These are phyloP conservation scores for Entomortierella parvispora DNA, from an alignment of 192 early-diverging fungal species.

Conservation along the genomic window DNA sequence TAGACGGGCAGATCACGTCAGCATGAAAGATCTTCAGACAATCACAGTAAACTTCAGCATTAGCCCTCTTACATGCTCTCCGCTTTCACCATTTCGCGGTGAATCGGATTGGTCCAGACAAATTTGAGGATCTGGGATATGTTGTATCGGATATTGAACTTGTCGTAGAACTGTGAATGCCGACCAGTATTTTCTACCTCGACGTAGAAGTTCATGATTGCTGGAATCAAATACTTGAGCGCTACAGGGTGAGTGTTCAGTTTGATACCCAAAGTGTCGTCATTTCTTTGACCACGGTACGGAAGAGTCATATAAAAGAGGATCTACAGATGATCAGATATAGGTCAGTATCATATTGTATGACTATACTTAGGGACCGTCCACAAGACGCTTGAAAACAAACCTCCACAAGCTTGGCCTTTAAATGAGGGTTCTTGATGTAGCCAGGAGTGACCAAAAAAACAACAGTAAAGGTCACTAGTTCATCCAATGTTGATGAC, in stretches of 20 bases:
- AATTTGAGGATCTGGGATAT: conserved; percentile 91
- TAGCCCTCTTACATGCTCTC: conserved; percentile 58
- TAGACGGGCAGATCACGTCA: too few species aligned
- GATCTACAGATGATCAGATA: conserved; percentile 56
- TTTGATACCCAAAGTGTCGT: conserved; percentile 67
- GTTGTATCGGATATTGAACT: conserved; percentile 98
- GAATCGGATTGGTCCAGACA: conserved; percentile 79
- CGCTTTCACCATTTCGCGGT: conserved; percentile 71
- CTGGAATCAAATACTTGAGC: conserved; percentile 78
- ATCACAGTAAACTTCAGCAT: not conserved
- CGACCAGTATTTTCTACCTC: conserved; percentile 96
- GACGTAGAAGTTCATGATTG: conserved; percentile 92
- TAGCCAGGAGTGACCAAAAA: conserved; percentile 82
- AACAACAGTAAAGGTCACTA: conserved; percentile 77
- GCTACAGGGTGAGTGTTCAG: conserved; percentile 83
- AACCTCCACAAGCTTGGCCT: conserved; percentile 94
- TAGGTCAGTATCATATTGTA: not conserved
- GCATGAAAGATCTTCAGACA: too few species aligned
- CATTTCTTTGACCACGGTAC: conserved; percentile 60
- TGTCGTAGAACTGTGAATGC: conserved; percentile 96
- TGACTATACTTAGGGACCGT: not conserved
- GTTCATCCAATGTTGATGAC: conserved; percentile 54
- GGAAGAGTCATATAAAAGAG: conserved; percentile 86
- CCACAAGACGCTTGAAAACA: not conserved
- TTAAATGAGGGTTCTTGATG: conserved; percentile 95